Conservation (phyloP, 768 basidiomycete genomes). For the Favolaschia claudopus region DNA sequence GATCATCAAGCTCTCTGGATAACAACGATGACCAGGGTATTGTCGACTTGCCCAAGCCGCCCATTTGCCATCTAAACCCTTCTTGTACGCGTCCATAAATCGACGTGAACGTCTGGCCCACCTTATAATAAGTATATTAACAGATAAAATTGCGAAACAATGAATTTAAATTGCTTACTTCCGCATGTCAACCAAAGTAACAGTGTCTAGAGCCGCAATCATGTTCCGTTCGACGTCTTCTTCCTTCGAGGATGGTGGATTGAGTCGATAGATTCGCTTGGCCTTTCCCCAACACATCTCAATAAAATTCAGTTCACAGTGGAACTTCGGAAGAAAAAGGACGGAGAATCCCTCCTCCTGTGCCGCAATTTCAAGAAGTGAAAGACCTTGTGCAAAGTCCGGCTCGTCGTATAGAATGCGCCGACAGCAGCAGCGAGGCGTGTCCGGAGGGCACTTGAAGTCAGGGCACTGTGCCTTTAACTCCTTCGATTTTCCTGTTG, state of each 20-base stretch:
- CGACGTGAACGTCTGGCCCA: slow-evolving; percentile 2
- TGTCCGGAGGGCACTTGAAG: slow-evolving; percentile 11
- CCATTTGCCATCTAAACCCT: slow-evolving; percentile 3
- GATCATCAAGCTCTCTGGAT: not conserved
- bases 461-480: slow-evolving; percentile 20
- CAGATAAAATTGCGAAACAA: too few relatives aligned
- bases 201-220: not conserved
- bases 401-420: slow-evolving; percentile 33
- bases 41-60: not conserved
- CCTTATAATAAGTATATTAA: slow-evolving; percentile 1
- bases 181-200: slow-evolving; percentile 22
- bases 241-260: slow-evolving; percentile 19
- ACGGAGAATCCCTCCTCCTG: slow-evolving; percentile 1
- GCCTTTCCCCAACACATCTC: slow-evolving; percentile 40
- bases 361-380: slow-evolving; percentile 1
- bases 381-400: slow-evolving; percentile 32
- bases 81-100: slow-evolving; percentile 19
- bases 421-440: not conserved
- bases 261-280: slow-evolving; percentile 32
- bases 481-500: not conserved
- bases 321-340: slow-evolving; percentile 36
- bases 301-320: slow-evolving; percentile 28
- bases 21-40: not conserved
- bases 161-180: too few relatives aligned
- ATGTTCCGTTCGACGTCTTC: slow-evolving; percentile 22